These are phyloP conservation scores for Xylariaceae sp. DNA, from an alignment of 2,329 filamentous ascomycete genomes.

Conservation along the genomic window DNA sequence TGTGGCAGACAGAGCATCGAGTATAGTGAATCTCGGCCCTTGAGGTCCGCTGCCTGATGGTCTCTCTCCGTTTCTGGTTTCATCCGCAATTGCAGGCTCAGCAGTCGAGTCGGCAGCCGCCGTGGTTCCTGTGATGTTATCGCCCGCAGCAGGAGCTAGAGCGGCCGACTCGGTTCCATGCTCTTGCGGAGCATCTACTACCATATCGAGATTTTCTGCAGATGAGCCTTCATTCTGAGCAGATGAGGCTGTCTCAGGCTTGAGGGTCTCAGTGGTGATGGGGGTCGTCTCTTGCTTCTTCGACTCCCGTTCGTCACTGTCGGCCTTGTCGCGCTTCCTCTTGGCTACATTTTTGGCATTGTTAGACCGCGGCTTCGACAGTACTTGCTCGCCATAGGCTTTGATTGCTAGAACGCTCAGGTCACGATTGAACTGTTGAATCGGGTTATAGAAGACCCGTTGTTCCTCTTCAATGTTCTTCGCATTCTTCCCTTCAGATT, in stretches of 20 bases:
- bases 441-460: slow-evolving; percentile 97
- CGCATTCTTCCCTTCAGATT: slow-evolving; percentile 23
- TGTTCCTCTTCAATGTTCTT: slow-evolving; percentile 52
- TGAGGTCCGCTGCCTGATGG: slow-evolving; percentile 19
- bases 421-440: slow-evolving; percentile 98
- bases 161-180: slow-evolving; percentile 2
- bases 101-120: slow-evolving; percentile 5
- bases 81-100: slow-evolving; percentile 7
- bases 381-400: slow-evolving; percentile 67
- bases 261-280: slow-evolving; percentile 6
- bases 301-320: slow-evolving; percentile 9
- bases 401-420: slow-evolving; percentile 88
- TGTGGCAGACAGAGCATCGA: slow-evolving; percentile 91
- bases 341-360: slow-evolving; percentile 33
- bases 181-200: slow-evolving; percentile 16
- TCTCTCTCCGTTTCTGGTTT: slow-evolving; percentile 7
- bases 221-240: slow-evolving; percentile 2
- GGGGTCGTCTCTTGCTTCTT: slow-evolving; percentile 16
- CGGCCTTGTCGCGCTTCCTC: slow-evolving; percentile 11
- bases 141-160: slow-evolving; percentile 1
- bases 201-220: slow-evolving; percentile 6
- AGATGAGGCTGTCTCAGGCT: slow-evolving; percentile 2
- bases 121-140: not conserved
- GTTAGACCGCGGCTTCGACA: slow-evolving; percentile 37
- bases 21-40: slow-evolving; percentile 61